Evolutionary conservation across 257 asterid species (phyloP).

Genomic region (Rauvolfia tetraphylla): DNA sequence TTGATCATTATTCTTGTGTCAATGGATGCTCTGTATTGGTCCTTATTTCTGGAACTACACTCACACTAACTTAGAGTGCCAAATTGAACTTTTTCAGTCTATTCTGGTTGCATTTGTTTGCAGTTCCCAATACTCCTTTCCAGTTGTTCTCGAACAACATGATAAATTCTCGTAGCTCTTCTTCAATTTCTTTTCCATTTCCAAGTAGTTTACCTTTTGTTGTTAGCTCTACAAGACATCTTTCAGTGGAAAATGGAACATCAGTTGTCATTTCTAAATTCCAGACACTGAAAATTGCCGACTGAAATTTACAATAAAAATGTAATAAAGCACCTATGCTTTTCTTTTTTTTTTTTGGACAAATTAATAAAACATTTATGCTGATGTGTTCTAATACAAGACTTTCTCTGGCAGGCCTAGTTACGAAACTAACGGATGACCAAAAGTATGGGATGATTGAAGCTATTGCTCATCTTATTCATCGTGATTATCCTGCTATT

Average conservation of each 20-base stretch:
- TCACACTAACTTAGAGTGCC: not conserved
- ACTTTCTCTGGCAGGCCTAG: conserved; percentile 64
- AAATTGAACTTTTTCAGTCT: not conserved
- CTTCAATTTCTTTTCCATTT: not conserved
- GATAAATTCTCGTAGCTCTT: not conserved
- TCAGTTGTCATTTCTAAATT: not conserved
- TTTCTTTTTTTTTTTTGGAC: no score
- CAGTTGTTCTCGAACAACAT: not conserved
- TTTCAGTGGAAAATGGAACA: not conserved
- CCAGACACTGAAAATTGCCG: not conserved
- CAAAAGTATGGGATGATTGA: conserved; percentile 97
- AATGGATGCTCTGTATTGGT: not conserved
- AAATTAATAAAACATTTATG: no score
- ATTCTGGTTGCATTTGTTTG: not conserved
- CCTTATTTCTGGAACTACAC: not conserved
- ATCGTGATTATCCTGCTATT: conserved; percentile 91
- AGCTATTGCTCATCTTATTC: conserved; percentile 98
- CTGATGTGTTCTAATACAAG: not conserved
- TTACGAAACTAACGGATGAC: conserved; percentile 92
- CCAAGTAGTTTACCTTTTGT: not conserved
- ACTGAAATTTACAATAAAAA: conserved; percentile 1
- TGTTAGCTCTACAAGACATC: not conserved
- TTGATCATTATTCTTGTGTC: not conserved
- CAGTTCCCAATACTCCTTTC: not conserved
- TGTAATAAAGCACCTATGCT: conserved; percentile 1